Evolutionary conservation across 495 filamentous ascomycete species (phyloP).

Genomic region (Daldinia caldariorum): DNA sequence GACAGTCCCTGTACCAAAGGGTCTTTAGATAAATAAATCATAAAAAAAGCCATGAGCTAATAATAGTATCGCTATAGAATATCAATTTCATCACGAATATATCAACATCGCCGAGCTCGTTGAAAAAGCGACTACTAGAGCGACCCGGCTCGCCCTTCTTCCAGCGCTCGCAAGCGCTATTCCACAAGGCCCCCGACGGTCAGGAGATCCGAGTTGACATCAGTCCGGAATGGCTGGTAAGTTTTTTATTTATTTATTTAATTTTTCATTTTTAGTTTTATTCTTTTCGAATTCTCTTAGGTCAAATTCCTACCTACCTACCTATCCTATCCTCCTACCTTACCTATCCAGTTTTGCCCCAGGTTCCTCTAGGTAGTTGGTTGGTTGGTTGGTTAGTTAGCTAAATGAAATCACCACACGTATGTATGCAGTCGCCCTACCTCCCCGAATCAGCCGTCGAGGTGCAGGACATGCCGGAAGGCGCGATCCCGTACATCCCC

Average conservation of each 20-base stretch:
- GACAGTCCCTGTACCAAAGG: too few relatives aligned
- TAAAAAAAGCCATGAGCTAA: slow-evolving; percentile 7
- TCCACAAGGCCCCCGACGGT: slow-evolving; percentile 31
- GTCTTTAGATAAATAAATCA: too few relatives aligned
- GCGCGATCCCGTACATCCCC: slow-evolving; percentile 42
- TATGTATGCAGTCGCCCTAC: slow-evolving; percentile 41
- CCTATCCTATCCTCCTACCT: too few relatives aligned
- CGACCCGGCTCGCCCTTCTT: slow-evolving; percentile 41
- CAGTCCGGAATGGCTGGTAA: slow-evolving; percentile 40
- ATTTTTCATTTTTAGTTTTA: too few relatives aligned
- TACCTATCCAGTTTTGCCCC: background rate
- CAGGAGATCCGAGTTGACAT: slow-evolving; percentile 37
- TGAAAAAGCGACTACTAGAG: slow-evolving; percentile 39
- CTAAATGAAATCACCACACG: too few relatives aligned
- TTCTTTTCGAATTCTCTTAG: too few relatives aligned
- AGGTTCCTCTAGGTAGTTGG: too few relatives aligned
- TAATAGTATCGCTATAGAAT: slow-evolving; percentile 28
- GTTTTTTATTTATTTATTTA: too few relatives aligned
- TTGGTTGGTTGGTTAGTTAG: too few relatives aligned
- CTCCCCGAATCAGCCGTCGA: slow-evolving; percentile 33
- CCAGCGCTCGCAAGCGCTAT: slow-evolving; percentile 26
- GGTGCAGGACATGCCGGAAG: slow-evolving; percentile 29
- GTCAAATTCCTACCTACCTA: too few relatives aligned
- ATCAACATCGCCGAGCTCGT: slow-evolving; percentile 28
- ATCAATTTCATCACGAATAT: slow-evolving; percentile 45